Evolutionary conservation across 139 green algal species (phyloP).

Genomic region (Haematococcus lacustris): DNA sequence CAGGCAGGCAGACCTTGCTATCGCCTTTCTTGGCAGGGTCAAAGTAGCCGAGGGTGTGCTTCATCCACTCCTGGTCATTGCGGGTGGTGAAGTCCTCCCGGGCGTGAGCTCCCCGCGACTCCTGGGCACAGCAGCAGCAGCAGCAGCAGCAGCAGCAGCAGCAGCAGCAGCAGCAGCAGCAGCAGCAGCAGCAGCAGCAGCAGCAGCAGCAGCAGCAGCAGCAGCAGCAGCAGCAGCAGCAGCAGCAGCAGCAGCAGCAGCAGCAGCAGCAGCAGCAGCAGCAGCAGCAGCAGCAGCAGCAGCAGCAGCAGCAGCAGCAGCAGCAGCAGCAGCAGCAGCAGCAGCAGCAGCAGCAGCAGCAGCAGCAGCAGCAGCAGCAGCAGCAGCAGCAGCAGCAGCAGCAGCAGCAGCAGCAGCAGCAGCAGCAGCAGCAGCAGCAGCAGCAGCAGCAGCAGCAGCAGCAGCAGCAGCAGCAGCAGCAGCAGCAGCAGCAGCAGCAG

Average conservation of each 20-base stretch:
- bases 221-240: not conserved
- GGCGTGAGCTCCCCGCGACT: conserved; percentile 90
- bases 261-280: not conserved
- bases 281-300: not conserved
- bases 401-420: too few relatives aligned
- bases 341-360: too few relatives aligned
- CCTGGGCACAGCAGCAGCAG: conserved; percentile 32
- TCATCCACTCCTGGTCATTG: conserved; percentile 94
- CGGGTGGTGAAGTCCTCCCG: conserved; percentile 91
- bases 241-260: not conserved
- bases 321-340: too few relatives aligned
- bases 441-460: too few relatives aligned
- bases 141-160: not conserved
- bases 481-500: too few relatives aligned
- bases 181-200: not conserved
- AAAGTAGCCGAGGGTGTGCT: conserved; percentile 91
- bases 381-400: too few relatives aligned
- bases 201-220: not conserved
- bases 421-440: too few relatives aligned
- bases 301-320: too few relatives aligned
- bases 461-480: too few relatives aligned
- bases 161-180: not conserved
- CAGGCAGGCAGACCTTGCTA: too few relatives aligned
- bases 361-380: too few relatives aligned
- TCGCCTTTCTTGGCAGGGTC: conserved; percentile 29